Base-by-base conservation (phyloP, 2,329 filamentous ascomycete genomes). In the Ophiosphaerella narmari region DNA sequence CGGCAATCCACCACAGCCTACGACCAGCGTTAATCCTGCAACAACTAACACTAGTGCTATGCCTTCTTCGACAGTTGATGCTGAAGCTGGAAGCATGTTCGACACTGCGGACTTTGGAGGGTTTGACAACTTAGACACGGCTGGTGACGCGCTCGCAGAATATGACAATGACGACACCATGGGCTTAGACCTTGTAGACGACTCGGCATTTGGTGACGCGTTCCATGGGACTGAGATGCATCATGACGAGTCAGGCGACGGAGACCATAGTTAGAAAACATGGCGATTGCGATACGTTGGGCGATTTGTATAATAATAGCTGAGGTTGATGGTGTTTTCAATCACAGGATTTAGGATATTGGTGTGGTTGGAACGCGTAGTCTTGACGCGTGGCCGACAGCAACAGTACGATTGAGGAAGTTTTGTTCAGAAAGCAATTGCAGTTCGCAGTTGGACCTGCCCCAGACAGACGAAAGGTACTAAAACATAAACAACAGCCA, bases 151-250 rank as follows among this genome's bases (percentile, higher is more conserved):
- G 14, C 48, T 74, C 8, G 71, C 71, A 12, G 71, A 73, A 38
- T 74, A 72, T 46, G 67, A 66, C 7, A 65, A 71, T 29, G 71
- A 72, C 23, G 68, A 74, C 24, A 68, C 60, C 34, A 62, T 74
- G 58, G 72, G 67, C 2, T 56, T 74, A 29, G 72, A 72, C 44
- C 57, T 74, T 9, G 68, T 74, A 3, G 70, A 74, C 37, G 68
- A 74, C 48, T 73, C 70, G 18, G 72, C 72, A 3, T 74, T 74
- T 47, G 72, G 72, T 2, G 72, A 74, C 39, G 72, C 72, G n/a
- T 74, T 74, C 50, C 72, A 74, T 23, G 70, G 65, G 2, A 73
- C 67, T 13, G 70, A 71, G 41, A 67, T 65, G 61, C 65, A 70
- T 47, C 61, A 69, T 33, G 64, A 66, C 16, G 65, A 67, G 38